Percentiles rank a stretch among this genome's conserved stretches.
phyloP scores from a whole-genome alignment of 345 rosid genomes.

The Abelmoschus esculentus region DNA sequence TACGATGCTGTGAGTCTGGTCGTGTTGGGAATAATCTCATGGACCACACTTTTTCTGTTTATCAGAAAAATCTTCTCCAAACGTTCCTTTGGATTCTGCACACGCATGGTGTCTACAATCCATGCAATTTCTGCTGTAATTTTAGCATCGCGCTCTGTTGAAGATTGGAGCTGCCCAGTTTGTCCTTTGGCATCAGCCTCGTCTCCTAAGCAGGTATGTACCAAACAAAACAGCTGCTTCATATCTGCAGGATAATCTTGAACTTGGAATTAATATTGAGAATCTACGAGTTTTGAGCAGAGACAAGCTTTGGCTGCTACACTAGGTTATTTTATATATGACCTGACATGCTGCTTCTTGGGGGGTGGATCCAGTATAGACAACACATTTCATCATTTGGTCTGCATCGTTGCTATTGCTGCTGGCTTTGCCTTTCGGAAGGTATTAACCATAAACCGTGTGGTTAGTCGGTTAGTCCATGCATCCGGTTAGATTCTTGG shows the following conservation, averaged over 20 bases:
- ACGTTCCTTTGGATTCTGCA: constrained; percentile 63
- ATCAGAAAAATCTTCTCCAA: constrained; percentile 36
- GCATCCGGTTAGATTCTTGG: no score
- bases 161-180: constrained; percentile 71
- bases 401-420: constrained; percentile 59
- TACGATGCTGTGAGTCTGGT: constrained; percentile 19
- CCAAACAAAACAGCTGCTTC: not conserved
- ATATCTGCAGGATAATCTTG: no score
- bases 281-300: no score
- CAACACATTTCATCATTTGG: constrained; percentile 66
- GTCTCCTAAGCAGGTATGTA: constrained; percentile 45
- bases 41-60: constrained; percentile 41
- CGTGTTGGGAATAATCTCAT: constrained; percentile 42
- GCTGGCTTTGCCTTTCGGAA: constrained; percentile 50
- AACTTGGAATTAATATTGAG: no score
- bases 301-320: constrained; percentile 41
- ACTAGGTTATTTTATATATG: constrained; percentile 63
- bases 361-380: constrained; percentile 40
- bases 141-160: constrained; percentile 54
- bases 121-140: constrained; percentile 58
- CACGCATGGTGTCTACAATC: constrained; percentile 57
- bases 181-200: constrained; percentile 57
- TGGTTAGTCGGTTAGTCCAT: no score
- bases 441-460: constrained; percentile 24
- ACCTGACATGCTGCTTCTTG: constrained; percentile 50